Base-by-base conservation (phyloP, 148 eudicot genomes). In the Camellia sinensis region DNA sequence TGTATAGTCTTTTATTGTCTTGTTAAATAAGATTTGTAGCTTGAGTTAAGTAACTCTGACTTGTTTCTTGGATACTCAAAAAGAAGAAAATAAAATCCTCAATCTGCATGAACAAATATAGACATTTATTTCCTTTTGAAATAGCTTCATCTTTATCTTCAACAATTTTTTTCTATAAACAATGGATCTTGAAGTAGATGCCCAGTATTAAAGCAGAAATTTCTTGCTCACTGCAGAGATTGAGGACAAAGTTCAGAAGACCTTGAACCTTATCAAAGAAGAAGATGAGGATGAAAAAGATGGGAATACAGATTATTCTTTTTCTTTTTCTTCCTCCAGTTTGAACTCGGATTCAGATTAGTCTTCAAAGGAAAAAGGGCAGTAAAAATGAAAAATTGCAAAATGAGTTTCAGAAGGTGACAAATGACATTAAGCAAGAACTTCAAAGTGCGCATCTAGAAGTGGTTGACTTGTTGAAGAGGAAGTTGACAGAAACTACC, bases 311-410 rank as follows among this genome's bases (percentile, higher is more conserved):
- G 22, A 72, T 87, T 89, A 22, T 93, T 96, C 63, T 91, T 87
- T 82, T 13, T 74, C 77, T 40, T 91, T 90, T 85, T 93, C 97
- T 8, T 87, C 89, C 73, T 91, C 98, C 7, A 91, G 83, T 75
- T 93, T 97, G 19, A 92, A 82, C 41, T 93, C 97, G 0, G 93
- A 87, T 70, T 50, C 80, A 52, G 80, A 81, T 71, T 75, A 86
- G 78, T 81, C 89, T 4, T 79, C 90, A 50, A 84, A 45, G 75
- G 86, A 73, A 67, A 29, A 91, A 82, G 79, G 81, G 82, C 61
- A 56, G 60, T 56, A 86, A 82, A 80, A 87, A 93, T 78, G 91
- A 91, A 50, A 85, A 72, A 80, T 2, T 67, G 19, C 80, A 76
- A 73, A 80, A 76, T n/a, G 84, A 83, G 52, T 56, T 84, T 40